These are phyloP conservation scores for Lepiota venenata DNA, from an alignment of 768 basidiomycete species.

Conservation along the genomic window DNA sequence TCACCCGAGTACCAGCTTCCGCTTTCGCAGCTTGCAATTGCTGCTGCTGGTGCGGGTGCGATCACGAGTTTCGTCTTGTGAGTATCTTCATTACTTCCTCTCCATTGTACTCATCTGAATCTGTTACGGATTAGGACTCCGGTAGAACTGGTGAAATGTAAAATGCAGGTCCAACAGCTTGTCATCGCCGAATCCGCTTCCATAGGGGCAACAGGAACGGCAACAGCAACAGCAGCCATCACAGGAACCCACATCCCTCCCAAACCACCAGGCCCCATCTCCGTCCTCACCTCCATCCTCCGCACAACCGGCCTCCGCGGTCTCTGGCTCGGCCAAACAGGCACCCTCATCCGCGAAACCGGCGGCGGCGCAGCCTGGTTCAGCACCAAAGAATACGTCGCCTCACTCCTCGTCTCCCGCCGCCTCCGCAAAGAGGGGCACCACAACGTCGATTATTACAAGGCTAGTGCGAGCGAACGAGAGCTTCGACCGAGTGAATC, in stretches of 20 bases:
- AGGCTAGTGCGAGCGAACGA: slow-evolving; percentile 1
- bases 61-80: slow-evolving; percentile 86
- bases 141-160: slow-evolving; percentile 93
- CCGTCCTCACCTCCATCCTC: slow-evolving; percentile 61
- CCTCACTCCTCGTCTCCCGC: slow-evolving; percentile 52
- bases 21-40: slow-evolving; percentile 68
- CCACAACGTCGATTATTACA: too few species aligned
- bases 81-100: slow-evolving; percentile 18
- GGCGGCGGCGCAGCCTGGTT: slow-evolving; percentile 95
- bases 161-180: slow-evolving; percentile 76
- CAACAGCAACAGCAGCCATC: slow-evolving; percentile 12
- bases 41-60: slow-evolving; percentile 86
- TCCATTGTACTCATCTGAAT: not conserved
- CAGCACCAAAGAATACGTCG: slow-evolving; percentile 77
- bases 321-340: slow-evolving; percentile 96
- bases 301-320: slow-evolving; percentile 71
- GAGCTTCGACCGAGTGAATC: slow-evolving; percentile 74
- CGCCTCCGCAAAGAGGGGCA: slow-evolving; percentile 27
- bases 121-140: slow-evolving; percentile 61
- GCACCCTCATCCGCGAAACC: slow-evolving; percentile 89
- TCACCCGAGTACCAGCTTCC: slow-evolving; percentile 35
- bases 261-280: slow-evolving; percentile 68
- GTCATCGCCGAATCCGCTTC: slow-evolving; percentile 15
- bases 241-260: slow-evolving; percentile 10
- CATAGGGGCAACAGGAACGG: too few species aligned